phyloP scores from a whole-genome alignment of 495 filamentous ascomycete genomes.

The Penicillium arizonense region DNA sequence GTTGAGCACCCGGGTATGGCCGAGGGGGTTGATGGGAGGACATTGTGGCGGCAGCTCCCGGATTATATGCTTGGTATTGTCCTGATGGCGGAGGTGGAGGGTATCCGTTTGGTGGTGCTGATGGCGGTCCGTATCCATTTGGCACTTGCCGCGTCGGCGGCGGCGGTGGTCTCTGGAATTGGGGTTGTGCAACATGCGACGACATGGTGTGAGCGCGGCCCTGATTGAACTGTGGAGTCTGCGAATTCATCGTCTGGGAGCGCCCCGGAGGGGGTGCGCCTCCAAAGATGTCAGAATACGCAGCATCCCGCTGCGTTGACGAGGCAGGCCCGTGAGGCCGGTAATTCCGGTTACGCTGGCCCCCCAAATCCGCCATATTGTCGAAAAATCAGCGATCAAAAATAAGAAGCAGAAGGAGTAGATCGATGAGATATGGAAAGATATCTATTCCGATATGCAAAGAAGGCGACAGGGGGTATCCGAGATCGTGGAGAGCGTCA shows the following conservation, averaged over 20 bases:
- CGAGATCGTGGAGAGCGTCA: conserved; percentile 41
- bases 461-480: conserved; percentile 27
- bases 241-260: conserved; percentile 81
- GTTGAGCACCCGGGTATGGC: conserved; percentile 49
- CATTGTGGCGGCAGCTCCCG: conserved; percentile 51
- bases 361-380: conserved; percentile 79
- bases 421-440: conserved; percentile 2
- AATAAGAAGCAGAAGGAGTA: neutral
- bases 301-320: conserved; percentile 83
- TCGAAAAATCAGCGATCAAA: conserved; percentile 6
- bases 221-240: conserved; percentile 54
- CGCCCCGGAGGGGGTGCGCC: conserved; percentile 80
- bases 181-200: conserved; percentile 55
- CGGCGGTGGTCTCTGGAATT: conserved; percentile 43
- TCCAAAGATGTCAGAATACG: conserved; percentile 96
- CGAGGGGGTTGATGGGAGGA: conserved; percentile 63
- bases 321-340: conserved; percentile 67
- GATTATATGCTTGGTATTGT: conserved; percentile 43
- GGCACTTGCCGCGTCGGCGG: conserved; percentile 62
- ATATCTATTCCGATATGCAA: conserved; percentile 4
- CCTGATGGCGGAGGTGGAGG: conserved; percentile 33
- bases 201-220: conserved; percentile 88
- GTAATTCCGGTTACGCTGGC: conserved; percentile 71
- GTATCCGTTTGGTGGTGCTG: conserved; percentile 38
- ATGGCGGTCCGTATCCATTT: conserved; percentile 48